phyloP scores from a whole-genome alignment of 257 asterid species.

The Capsicum rhomboideum region DNA sequence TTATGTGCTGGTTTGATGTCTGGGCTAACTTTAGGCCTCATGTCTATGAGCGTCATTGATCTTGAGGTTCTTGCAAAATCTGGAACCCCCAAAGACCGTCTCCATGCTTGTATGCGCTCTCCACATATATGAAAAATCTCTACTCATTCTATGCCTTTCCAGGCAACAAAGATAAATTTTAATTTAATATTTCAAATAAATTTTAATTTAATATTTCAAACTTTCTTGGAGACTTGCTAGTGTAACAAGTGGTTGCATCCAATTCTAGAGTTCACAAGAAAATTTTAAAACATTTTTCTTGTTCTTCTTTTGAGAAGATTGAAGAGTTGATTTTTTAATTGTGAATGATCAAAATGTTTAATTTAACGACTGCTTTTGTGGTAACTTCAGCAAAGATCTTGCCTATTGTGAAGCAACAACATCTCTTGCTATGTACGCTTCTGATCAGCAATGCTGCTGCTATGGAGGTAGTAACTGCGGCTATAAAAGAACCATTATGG shows the following conservation, averaged over 20 bases:
- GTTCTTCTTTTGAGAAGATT: background rate
- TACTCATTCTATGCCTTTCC: background rate
- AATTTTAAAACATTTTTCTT: background rate
- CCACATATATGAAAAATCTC: background rate
- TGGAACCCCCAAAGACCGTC: constrained; percentile 14
- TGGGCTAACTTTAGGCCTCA: constrained; percentile 31
- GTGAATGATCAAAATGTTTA: background rate
- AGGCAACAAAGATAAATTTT: background rate
- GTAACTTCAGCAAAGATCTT: constrained; percentile 48
- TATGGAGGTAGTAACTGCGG: constrained; percentile 44
- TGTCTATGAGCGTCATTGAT: constrained; percentile 27
- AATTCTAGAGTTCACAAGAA: background rate
- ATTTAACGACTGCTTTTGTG: background rate
- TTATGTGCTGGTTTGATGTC: constrained; percentile 23
- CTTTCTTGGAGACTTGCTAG: too few species aligned
- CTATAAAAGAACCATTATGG: background rate
- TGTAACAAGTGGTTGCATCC: background rate
- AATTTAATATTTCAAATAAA: background rate
- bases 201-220: background rate
- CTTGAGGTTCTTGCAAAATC: constrained; percentile 29
- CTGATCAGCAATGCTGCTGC: constrained; percentile 73
- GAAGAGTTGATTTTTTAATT: background rate
- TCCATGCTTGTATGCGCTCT: constrained; percentile 9
- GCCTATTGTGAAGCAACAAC: constrained; percentile 59
- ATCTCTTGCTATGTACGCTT: constrained; percentile 73